Percentiles rank a stretch among this genome's conserved stretches.
Evolutionary conservation across 176 grass and related monocot genomes (phyloP).

Genomic region (Bromus sterilis): DNA sequence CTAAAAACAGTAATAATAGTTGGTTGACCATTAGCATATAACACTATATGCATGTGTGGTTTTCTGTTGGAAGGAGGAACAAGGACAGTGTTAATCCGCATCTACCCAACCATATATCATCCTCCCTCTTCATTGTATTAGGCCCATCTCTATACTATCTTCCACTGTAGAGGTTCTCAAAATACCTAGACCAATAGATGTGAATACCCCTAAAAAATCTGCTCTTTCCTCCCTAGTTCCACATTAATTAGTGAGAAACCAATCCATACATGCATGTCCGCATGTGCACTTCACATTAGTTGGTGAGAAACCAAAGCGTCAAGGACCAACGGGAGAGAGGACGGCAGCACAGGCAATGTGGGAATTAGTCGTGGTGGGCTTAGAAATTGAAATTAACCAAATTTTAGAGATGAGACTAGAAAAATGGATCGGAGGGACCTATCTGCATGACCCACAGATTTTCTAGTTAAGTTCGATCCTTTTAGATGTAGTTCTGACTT

Average conservation of each 20-base stretch:
- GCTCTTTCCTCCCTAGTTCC: no score
- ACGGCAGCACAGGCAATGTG: neutral
- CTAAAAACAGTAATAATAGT: neutral
- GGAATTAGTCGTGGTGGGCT: neutral
- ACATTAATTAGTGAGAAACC: neutral
- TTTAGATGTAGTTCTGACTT: conserved; percentile 3
- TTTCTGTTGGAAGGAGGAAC: neutral
- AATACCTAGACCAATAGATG: no score
- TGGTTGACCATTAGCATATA: neutral
- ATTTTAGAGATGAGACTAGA: neutral
- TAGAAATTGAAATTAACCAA: neutral
- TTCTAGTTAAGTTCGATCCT: neutral
- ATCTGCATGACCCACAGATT: neutral
- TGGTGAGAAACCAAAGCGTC: neutral
- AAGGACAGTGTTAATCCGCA: neutral
- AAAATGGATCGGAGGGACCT: neutral
- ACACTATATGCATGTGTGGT: neutral
- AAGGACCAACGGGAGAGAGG: neutral
- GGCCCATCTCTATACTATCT: no score
- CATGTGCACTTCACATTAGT: neutral
- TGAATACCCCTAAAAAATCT: no score
- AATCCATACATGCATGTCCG: neutral
- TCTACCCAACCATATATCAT: neutral
- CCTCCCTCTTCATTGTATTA: no score
- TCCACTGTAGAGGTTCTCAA: no score